Evolutionary conservation across 2,329 filamentous ascomycete species (phyloP), one percentile per base, ranked within the genome.

Genomic region (Monilinia aucupariae): DNA sequence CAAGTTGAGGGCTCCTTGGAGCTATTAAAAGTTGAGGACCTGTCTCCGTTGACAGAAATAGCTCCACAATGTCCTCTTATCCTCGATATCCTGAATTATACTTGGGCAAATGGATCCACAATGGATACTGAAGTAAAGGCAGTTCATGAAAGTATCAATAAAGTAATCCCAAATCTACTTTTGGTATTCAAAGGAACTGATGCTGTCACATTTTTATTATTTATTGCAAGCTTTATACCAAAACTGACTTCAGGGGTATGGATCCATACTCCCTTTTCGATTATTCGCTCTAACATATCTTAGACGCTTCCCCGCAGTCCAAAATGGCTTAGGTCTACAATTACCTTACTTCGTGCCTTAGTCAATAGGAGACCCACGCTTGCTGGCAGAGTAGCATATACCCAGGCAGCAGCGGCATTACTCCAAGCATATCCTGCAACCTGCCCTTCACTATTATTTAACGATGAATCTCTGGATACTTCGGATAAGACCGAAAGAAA

Each of bases 131-230:
- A 61, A 74, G 78, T 66, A 71, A 68, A 60, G 45, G 64, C n/a
- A 45, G 65, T 30, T 64, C 80, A 43, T 67, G 70, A 43, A 13
- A 80, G 78, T 65, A 77, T 88, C 49, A 77, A 83, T 66, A 64
- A 70, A 15, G 77, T 77, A 3, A 75, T 87, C 4, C 76, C 78
- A 43, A 73, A 71, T 10, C 76, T 87, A 3, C 76, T 82, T 8
- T 75, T 79, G 9, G 79, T 80, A 0, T 88, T 86, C 69, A 80
- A 77, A 45, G 80, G 80, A 13, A 87, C 84, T 12, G 84, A 87
- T 70, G 83, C 79, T 5, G 81, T 84, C 4, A 86, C 82, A 0
- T 75, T 88, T 4, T 74, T 88, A 2, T 77, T 77, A 47, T 87
- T 86, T 68, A 68, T 86, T n/a, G 81, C 79, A 20, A 75, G 76